Percentiles rank a stretch among this genome's conserved stretches.
Evolutionary conservation across 2,329 filamentous ascomycete genomes (phyloP).

Genomic region (Aspergillus quadricinctus): DNA sequence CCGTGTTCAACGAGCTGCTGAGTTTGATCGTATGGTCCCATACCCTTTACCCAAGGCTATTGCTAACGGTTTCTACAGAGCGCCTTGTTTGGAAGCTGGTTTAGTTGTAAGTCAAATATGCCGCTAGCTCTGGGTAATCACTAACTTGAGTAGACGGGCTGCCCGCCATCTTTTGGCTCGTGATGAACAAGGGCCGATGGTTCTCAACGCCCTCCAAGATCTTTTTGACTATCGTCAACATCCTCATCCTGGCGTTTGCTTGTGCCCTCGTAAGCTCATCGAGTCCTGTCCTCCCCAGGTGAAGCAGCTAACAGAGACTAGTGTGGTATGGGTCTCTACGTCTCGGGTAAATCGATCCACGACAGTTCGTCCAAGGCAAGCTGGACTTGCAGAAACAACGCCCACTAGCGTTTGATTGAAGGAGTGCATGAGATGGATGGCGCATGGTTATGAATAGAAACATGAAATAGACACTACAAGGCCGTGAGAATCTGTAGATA

Average conservation of each 20-base stretch:
- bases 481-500: too few species aligned
- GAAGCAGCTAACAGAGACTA: slow-evolving; percentile 8
- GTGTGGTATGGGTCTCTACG: slow-evolving; percentile 38
- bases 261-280: slow-evolving; percentile 21
- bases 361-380: slow-evolving; percentile 26
- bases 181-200: slow-evolving; percentile 43
- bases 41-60: not conserved
- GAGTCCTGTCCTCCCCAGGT: not conserved
- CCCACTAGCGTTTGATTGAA: slow-evolving; percentile 5
- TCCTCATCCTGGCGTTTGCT: slow-evolving; percentile 34
- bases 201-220: slow-evolving; percentile 41
- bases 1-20: slow-evolving; percentile 63
- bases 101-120: slow-evolving; percentile 43
- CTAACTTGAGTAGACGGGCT: slow-evolving; percentile 32
- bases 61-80: slow-evolving; percentile 28
- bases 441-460: not conserved
- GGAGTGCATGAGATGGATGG: not conserved
- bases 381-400: slow-evolving; percentile 36
- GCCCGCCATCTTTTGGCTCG: slow-evolving; percentile 45
- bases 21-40: slow-evolving; percentile 49
- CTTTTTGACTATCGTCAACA: slow-evolving; percentile 41
- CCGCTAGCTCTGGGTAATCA: not conserved
- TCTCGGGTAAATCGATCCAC: slow-evolving; percentile 35
- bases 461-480: not conserved
- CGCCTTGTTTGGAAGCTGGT: slow-evolving; percentile 63